phyloP scores from a whole-genome alignment of 768 basidiomycete genomes.

The Phanerochaete carnosa region DNA sequence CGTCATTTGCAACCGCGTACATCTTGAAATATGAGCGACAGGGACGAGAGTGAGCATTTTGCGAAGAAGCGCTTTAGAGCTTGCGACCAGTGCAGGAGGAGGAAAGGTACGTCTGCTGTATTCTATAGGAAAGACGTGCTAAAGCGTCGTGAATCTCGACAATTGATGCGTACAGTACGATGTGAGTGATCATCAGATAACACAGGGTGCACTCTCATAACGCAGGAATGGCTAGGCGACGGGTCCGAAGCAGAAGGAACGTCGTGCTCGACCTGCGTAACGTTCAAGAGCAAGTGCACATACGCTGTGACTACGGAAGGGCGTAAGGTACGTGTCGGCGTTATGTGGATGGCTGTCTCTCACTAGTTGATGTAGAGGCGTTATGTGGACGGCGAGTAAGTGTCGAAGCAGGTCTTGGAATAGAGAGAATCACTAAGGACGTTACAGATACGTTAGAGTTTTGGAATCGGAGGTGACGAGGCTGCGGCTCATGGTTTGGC shows the following conservation, averaged over 20 bases:
- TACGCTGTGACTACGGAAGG: neutral
- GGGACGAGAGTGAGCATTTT: too few relatives aligned
- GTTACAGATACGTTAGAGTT: neutral
- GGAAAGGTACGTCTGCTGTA: neutral
- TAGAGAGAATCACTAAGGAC: too few relatives aligned
- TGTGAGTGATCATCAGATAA: neutral
- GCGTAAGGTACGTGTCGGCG: neutral
- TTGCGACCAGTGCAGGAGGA: neutral
- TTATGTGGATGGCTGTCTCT: neutral
- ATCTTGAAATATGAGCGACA: too few relatives aligned
- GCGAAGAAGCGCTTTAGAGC: neutral
- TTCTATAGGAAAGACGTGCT: neutral
- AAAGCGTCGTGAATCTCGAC: too few relatives aligned
- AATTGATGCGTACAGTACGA: neutral
- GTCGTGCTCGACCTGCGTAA: neutral
- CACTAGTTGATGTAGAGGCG: neutral
- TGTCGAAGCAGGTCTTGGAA: too few relatives aligned
- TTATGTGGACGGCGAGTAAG: too few relatives aligned
- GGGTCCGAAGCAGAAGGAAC: neutral
- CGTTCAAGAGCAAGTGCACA: neutral
- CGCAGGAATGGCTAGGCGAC: neutral
- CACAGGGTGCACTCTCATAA: neutral
- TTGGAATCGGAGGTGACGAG: neutral
- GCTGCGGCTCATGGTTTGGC: slow-evolving; percentile 6
- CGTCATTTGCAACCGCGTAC: too few relatives aligned